Evolutionary conservation across 2,329 filamentous ascomycete genomes (phyloP), one percentile per base, ranked within the genome.

Genomic region (Ophiostoma sp.): DNA sequence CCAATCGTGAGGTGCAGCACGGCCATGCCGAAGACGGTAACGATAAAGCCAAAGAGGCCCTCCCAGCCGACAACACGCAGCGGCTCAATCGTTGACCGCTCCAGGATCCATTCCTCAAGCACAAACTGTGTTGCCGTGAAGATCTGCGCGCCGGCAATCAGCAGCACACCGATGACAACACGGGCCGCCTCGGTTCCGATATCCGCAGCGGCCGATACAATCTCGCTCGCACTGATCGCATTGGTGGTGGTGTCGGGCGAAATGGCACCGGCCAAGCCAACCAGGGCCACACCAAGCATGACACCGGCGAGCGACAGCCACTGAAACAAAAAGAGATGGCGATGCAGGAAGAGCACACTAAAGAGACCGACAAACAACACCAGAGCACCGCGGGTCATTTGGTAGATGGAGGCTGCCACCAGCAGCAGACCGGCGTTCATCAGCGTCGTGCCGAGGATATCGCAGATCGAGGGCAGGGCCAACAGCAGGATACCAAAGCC

Each of bases 71-170:
- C 95, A 27, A 97, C 93, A 76, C 89, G 89, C 73, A 99, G 87
- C 0, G 95, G 94, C 76, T 95, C 91, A 67, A 88, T 85, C 31
- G 80, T 76, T 0, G 84, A 87, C 71, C 83, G 81, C 77, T 87
- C 85, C 2, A 99, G 86, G 74, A 99, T 93, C 83, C 90, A 95
- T 81, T 99, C 95, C 79, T 99, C 95, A 3, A 96, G 82, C 33
- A 98, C 95, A 76, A 98, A 99, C 79, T 99, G 95, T 1, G 92
- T 92, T 0, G 95, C 95, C 0, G 95, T 98, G 78, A 99, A 98
- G 77, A 99, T 91, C 81, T 99, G 95, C 0, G 94, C 95, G 2
- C 90, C 91, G 3, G 95, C 95, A 77, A 99, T 98, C 70, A 98
- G 84, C 31, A 95, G 81, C 20, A 99, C 91, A 36, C 95, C 95